Percentiles rank a stretch among this genome's conserved stretches.
Evolutionary conservation across 495 filamentous ascomycete genomes (phyloP).

Genomic region (Cercophora sp.): DNA sequence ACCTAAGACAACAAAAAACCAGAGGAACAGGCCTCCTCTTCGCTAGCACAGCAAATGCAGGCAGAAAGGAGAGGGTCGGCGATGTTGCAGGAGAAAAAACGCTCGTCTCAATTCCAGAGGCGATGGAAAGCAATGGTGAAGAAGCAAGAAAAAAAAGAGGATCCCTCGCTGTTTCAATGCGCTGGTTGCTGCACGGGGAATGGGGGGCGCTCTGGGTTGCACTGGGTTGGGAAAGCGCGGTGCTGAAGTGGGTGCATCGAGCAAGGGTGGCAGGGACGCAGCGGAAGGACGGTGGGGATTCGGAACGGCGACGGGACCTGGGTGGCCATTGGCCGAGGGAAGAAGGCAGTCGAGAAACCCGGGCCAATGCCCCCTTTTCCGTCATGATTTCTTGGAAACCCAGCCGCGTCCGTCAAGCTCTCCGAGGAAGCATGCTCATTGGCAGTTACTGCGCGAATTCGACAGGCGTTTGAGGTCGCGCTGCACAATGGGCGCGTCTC

Average conservation of each 20-base stretch:
- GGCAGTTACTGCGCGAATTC: conserved; percentile 1
- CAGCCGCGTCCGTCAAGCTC: conserved; percentile 4
- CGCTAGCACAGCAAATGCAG: conserved; percentile 5
- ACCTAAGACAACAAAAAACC: background rate
- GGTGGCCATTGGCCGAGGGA: too few relatives aligned
- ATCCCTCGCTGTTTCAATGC: conserved; percentile 13
- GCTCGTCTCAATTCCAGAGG: conserved; percentile 3
- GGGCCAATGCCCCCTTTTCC: conserved; percentile 1
- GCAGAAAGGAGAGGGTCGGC: conserved; percentile 1
- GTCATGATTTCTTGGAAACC: background rate
- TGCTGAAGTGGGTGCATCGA: conserved; percentile 1
- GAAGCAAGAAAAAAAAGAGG: conserved; percentile 9
- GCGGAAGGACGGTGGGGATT: background rate
- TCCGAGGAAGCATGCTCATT: background rate
- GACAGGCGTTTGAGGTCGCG: conserved; percentile 11
- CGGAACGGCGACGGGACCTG: background rate
- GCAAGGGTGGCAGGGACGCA: conserved; percentile 7
- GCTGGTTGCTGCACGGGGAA: conserved; percentile 9
- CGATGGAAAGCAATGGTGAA: background rate
- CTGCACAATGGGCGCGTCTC: conserved; percentile 14
- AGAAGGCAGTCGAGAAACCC: background rate
- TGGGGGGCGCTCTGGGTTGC: conserved; percentile 4
- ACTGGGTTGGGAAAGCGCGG: conserved; percentile 12
- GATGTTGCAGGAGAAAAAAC: background rate
- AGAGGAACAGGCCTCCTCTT: background rate